phyloP scores from a whole-genome alignment of 129 eudicot species.

The Chrysanthemum makinoi region DNA sequence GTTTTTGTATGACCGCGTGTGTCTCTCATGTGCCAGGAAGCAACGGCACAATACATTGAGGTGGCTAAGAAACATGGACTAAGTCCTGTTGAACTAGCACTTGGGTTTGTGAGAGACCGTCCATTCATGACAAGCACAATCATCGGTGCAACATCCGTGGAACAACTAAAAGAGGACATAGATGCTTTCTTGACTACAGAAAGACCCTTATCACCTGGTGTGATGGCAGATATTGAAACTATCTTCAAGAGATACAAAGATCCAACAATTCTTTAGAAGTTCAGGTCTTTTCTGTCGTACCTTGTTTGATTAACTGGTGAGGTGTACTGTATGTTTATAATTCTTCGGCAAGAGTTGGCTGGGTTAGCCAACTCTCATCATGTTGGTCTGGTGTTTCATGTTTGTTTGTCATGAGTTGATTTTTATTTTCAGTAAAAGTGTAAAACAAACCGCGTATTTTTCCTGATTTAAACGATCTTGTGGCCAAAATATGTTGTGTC shows the following conservation, averaged over 20 bases:
- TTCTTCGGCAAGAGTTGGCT: too few species aligned
- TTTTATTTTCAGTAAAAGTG: too few species aligned
- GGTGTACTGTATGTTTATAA: too few species aligned
- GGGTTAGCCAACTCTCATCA: too few species aligned
- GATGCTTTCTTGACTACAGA: slow-evolving; percentile 67
- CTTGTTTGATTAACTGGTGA: too few species aligned
- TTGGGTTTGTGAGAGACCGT: slow-evolving; percentile 75
- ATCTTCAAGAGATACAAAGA: slow-evolving; percentile 81
- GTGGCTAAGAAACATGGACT: slow-evolving; percentile 83
- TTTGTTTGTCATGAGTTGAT: too few species aligned
- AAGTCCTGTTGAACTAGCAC: slow-evolving; percentile 73
- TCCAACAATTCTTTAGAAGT: slow-evolving; percentile 63
- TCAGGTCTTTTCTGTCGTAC: neutral
- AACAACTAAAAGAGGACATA: slow-evolving; percentile 79
- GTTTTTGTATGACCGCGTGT: neutral
- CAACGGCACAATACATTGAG: slow-evolving; percentile 62
- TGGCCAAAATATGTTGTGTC: too few species aligned
- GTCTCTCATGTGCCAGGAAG: slow-evolving; percentile 58
- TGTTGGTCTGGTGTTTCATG: too few species aligned
- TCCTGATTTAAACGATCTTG: too few species aligned
- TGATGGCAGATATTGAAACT: slow-evolving; percentile 60
- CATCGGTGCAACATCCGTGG: slow-evolving; percentile 86
- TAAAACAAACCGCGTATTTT: too few species aligned
- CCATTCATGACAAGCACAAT: slow-evolving; percentile 87
- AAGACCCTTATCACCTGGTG: slow-evolving; percentile 70